These are phyloP conservation scores for Fusarium begoniae DNA, from an alignment of 2,329 filamentous ascomycete genomes.

Conservation along the genomic window DNA sequence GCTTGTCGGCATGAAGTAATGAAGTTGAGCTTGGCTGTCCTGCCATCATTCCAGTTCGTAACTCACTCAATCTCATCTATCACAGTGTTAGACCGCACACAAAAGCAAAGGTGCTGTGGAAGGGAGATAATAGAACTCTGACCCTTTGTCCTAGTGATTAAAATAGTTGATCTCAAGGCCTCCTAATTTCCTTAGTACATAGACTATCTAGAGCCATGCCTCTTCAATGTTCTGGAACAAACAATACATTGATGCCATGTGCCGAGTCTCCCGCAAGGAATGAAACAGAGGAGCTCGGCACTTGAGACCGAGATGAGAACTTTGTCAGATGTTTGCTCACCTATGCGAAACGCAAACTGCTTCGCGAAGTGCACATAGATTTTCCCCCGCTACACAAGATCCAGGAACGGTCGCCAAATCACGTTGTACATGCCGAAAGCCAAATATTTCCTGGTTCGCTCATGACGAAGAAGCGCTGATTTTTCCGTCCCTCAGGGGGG, in stretches of 20 bases:
- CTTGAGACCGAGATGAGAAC: not conserved
- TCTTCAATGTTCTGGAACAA: not conserved
- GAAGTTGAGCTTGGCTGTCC: not conserved
- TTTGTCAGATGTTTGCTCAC: not conserved
- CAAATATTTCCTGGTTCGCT: conserved; percentile 4
- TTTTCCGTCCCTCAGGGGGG: conserved; percentile 11
- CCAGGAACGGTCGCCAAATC: not conserved
- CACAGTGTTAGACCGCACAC: not conserved
- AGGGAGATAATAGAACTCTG: not conserved
- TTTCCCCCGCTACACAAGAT: conserved; percentile 13
- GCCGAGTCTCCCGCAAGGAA: not conserved
- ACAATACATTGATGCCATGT: not conserved
- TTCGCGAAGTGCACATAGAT: not conserved
- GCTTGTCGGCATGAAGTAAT: not conserved
- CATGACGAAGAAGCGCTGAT: conserved; percentile 5
- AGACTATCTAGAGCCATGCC: not conserved
- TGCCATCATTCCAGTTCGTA: not conserved
- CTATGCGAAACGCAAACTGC: conserved; percentile 25
- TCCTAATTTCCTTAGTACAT: not conserved
- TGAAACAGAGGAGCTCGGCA: conserved; percentile 3
- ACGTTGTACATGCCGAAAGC: conserved; percentile 2
- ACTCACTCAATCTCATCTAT: not conserved
- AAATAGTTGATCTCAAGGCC: not conserved
- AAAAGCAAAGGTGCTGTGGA: not conserved
- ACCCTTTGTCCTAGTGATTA: not conserved